These are phyloP conservation scores for Ajuga reptans DNA, from an alignment of 305 asterid genomes.

Conservation along the genomic window DNA sequence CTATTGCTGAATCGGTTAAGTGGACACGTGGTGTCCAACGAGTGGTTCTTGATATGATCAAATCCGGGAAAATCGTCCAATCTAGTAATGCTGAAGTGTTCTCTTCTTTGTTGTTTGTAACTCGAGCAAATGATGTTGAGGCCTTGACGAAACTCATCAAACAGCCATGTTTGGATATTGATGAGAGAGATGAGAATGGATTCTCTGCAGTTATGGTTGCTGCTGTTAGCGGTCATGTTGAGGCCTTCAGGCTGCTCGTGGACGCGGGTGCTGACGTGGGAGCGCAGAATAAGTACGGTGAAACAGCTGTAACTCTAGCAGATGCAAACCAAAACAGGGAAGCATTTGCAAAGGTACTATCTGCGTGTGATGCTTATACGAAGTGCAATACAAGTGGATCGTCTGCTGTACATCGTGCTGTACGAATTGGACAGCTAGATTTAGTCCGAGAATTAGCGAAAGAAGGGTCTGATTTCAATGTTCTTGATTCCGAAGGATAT, in stretches of 20 bases:
- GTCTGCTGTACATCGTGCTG: slow-evolving; percentile 38
- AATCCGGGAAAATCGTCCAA: slow-evolving; percentile 34
- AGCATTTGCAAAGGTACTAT: slow-evolving; percentile 40
- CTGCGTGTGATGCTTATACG: slow-evolving; percentile 18
- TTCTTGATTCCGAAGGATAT: slow-evolving; percentile 41
- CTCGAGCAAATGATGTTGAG: slow-evolving; percentile 43
- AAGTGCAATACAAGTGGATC: slow-evolving; percentile 19
- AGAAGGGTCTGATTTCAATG: slow-evolving; percentile 26
- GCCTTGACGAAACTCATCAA: slow-evolving; percentile 40
- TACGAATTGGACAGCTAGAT: slow-evolving; percentile 26
- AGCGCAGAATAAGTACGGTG: slow-evolving; percentile 37
- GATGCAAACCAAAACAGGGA: slow-evolving; percentile 42
- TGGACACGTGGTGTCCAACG: slow-evolving; percentile 45
- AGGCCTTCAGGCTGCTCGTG: slow-evolving; percentile 45
- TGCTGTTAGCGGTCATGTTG: slow-evolving; percentile 45
- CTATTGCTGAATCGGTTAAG: slow-evolving; percentile 36
- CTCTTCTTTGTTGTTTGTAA: slow-evolving; percentile 41
- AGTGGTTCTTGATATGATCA: slow-evolving; percentile 43
- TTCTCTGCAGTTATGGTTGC: slow-evolving; percentile 61
- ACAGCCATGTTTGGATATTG: slow-evolving; percentile 34
- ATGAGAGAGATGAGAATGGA: slow-evolving; percentile 49
- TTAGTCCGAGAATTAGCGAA: slow-evolving; percentile 25
- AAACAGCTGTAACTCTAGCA: slow-evolving; percentile 48
- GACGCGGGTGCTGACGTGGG: slow-evolving; percentile 49
- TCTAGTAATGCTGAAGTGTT: slow-evolving; percentile 42